Evolutionary conservation across 768 basidiomycete species (phyloP), one percentile per base, ranked within the genome.

Genomic region (Boletellus emodensis): DNA sequence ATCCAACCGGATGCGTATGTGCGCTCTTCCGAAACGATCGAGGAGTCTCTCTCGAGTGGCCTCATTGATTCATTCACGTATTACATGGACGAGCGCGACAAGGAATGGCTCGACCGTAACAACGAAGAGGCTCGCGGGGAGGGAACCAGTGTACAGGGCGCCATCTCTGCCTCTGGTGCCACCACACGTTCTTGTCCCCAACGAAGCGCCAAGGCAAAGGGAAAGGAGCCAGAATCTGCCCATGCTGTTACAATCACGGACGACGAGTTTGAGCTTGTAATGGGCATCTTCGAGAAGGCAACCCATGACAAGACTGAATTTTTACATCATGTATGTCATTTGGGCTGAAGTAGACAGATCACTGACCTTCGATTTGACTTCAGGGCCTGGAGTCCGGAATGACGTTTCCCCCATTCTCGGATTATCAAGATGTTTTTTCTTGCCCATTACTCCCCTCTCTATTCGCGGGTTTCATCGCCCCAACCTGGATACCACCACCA

Each of bases 51-150:
- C 57, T 66, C 67, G 4, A 76, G 72, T 55, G 82, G 80, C 11
- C 79, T 93, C 49, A 71, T 80, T 30, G 83, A 87, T 58, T 87
- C 87, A 0, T 87, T 87, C 69, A 83, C 84, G 2, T 97, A 98
- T 63, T 90, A 83, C 56, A 90, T 97, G 88, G 95, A 99, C 60
- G 96, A 98, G 67, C 85, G 87, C 15, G 95, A 98, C 72, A 84
- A 87, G 61, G 87, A 88, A 56, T 99, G 95, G 95, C 79, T 99
- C 30, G 87, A 90, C 59, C 87, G 83, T 70, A 92, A 91, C 63
- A 96, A 97, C 60, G 85, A 86, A 61, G 82, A 86, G 49, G 90
- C 88, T 2, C 78, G 86, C 13, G 90, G 87, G 15, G 90, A 93
- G 65, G 92, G 92, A 15, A 87, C 89, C 1, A 90, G 86, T 54